Base-by-base conservation (phyloP, 495 filamentous ascomycete genomes). In the Trichoderma virens region DNA sequence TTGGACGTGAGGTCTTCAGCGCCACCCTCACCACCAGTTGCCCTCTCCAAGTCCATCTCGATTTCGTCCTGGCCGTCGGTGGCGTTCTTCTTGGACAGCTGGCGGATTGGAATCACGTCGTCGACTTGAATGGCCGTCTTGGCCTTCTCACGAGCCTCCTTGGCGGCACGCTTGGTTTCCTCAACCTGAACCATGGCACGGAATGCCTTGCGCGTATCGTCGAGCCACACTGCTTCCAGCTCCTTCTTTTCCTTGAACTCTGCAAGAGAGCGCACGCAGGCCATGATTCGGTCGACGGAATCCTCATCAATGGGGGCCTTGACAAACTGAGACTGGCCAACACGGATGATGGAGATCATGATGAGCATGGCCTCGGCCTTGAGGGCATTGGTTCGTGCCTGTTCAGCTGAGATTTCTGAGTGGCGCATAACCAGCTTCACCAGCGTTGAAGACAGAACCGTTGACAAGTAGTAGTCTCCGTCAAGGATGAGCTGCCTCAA, bases 381-480 rank as follows among this genome's bases (percentile, higher is more conserved):
- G 4, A 99, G 84, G 38, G 93, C 93, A 70, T 98, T 98, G 16
- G 93, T 98, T 23, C 95, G 89, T 34, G 90, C 89, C 30, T 78
- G 75, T 68, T 98, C 94, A 27, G 90, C 80, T 20, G 93, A 96
- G 65, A 97, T 92, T 75, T 98, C 93, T 4, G 92, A 89, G 73
- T 99, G 93, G 43, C 95, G 90, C 92, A 99, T 98, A 64, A 98
- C 95, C 59, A 99, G 81, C 74, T 99, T 99, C 9, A 94, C 97
- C 64, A 99, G 83, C 2, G 95, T 97, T 8, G 92, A 91, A 0
- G 94, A 90, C 32, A 99, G 87, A 16, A 98, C 94, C 8, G 94
- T 89, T 20, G 92, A 88, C n/a, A 99, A 82, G 72, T 96, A 99
- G 77, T 93, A 98, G 72, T 99, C 95, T 45, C 95, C 94, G 71